Conservation (phyloP, 208 protist species). For the Wallacemonas rigidus region DNA sequence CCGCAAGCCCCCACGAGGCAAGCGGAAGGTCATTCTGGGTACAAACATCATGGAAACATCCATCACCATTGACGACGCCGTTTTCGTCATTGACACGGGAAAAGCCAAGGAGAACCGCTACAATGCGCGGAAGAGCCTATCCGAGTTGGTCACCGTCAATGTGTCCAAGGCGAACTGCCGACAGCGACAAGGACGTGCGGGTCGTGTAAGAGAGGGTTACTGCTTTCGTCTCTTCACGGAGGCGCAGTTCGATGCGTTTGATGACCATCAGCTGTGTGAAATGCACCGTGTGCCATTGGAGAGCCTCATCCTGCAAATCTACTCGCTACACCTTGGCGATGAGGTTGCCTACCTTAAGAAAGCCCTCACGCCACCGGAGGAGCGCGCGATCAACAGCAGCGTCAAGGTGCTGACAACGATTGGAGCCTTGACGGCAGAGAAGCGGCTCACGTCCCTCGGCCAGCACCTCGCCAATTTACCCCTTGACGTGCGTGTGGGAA, state of each 20-base stretch:
- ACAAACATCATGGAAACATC: slow-evolving; percentile 99
- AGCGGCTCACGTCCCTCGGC: slow-evolving; percentile 92
- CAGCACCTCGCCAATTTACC: slow-evolving; percentile 92
- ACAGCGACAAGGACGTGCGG: slow-evolving; percentile 96
- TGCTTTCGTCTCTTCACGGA: slow-evolving; percentile 96
- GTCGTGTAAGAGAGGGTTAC: slow-evolving; percentile 94
- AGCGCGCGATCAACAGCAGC: slow-evolving; percentile 81
- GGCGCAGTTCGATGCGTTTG: slow-evolving; percentile 77
- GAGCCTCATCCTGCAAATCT: slow-evolving; percentile 95
- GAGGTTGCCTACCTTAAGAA: slow-evolving; percentile 90
- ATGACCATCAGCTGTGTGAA: slow-evolving; percentile 94
- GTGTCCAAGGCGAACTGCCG: slow-evolving; percentile 93
- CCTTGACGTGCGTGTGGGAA: slow-evolving; percentile 89
- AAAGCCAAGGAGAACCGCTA: slow-evolving; percentile 95
- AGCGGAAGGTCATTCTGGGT: slow-evolving; percentile 95
- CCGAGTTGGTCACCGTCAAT: slow-evolving; percentile 88
- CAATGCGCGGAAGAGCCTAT: slow-evolving; percentile 80
- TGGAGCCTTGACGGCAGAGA: slow-evolving; percentile 78
- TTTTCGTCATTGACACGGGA: slow-evolving; percentile 97
- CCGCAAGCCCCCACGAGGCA: slow-evolving; percentile 72
- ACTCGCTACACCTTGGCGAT: slow-evolving; percentile 84
- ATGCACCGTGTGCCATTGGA: slow-evolving; percentile 96
- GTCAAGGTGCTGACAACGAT: slow-evolving; percentile 85
- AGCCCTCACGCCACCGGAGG: slow-evolving; percentile 82
- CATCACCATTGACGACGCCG: slow-evolving; percentile 97